Base-by-base conservation (phyloP, 768 basidiomycete species). In the Tylopilus vinaceipallidus region DNA sequence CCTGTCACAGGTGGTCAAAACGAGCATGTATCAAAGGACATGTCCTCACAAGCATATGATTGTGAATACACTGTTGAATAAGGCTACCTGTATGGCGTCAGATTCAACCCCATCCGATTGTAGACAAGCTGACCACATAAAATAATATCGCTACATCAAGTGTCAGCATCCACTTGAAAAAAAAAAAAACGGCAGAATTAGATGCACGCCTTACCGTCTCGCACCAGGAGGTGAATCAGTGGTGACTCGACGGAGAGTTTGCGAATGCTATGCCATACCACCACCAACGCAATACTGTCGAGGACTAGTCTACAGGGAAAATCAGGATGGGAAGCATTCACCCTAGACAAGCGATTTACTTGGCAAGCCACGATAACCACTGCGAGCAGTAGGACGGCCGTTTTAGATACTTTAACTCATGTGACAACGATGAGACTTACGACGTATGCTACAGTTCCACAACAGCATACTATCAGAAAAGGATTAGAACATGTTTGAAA, bases 31-130 rank as follows among this genome's bases (percentile, higher is more conserved):
- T 40, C 24, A 36, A n/a, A 19, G 20, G 12, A 29, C 3, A 16
- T n/a, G 1, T 19, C 8, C 47, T 39, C 38, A 61, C 59, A 52
- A 61, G 35, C 55, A 54, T 3, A 45, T 11, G 1, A 61, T 43
- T n/a, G 26, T 30, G 7, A 45, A 47, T 11, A 45, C n/a, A 30
- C 36, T 42, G n/a, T 42, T 52, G 12, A 52, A 49, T 11, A 47
- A 9, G 20, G 42, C 48, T 9, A 33, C 40, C 55, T 56, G 26
- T 27, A 38, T 6, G 11, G 8, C 11, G 8, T 49, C 26, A 42
- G 26, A 23, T n/a, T 35, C 35, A n/a, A 23, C 20, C 5, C 22
- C 22, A 23, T 8, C 14, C 3, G 6, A 30, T 11, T 17, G n/a
- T 33, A 6, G 16, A 32, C 19, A 24, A 11, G 11, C 52, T 2